A percentile compares a stretch with the other conserved stretches of the same genome.
Conservation (phyloP, 2,329 filamentous ascomycete species). For the Pseudogymnoascus sp. region DNA sequence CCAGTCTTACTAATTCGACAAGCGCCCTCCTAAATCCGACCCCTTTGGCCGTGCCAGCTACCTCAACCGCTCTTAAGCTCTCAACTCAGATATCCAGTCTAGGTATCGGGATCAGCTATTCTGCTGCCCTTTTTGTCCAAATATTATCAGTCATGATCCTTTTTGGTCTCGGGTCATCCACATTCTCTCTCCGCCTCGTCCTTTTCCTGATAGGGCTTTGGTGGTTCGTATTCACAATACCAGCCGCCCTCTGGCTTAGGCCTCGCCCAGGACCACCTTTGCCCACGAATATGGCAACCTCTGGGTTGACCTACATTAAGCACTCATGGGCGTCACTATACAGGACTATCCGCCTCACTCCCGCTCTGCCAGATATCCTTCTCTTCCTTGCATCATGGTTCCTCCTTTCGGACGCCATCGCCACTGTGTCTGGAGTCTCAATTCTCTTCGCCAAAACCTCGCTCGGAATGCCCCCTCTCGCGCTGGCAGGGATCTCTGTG, state of each 20-base stretch:
- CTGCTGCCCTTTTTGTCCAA: slow-evolving; percentile 77
- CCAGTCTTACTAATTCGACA: slow-evolving; percentile 33
- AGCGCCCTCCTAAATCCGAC: slow-evolving; percentile 35
- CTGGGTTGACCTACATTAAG: slow-evolving; percentile 48
- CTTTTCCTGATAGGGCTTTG: slow-evolving; percentile 80
- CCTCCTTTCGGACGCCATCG: slow-evolving; percentile 84
- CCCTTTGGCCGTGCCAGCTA: slow-evolving; percentile 22
- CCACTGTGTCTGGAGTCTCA: slow-evolving; percentile 88
- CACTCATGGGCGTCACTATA: slow-evolving; percentile 85
- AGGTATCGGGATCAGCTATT: slow-evolving; percentile 90
- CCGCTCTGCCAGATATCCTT: slow-evolving; percentile 62
- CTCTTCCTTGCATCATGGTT: slow-evolving; percentile 88
- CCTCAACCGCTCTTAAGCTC: slow-evolving; percentile 63
- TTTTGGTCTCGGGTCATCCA: slow-evolving; percentile 63
- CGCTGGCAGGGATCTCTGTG: slow-evolving; percentile 85
- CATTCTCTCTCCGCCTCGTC: slow-evolving; percentile 77
- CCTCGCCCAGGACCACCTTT: slow-evolving; percentile 82
- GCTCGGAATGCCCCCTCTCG: slow-evolving; percentile 79
- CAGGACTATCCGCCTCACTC: slow-evolving; percentile 67
- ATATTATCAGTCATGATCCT: slow-evolving; percentile 72
- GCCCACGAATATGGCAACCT: slow-evolving; percentile 29
- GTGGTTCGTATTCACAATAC: slow-evolving; percentile 91
- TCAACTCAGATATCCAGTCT: slow-evolving; percentile 87
- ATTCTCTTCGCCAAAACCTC: slow-evolving; percentile 94
- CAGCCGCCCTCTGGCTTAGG: slow-evolving; percentile 77